Percentiles rank a stretch among this genome's conserved stretches.
phyloP scores from a whole-genome alignment of 2,329 filamentous ascomycete genomes.

The Fusarium penzigii region DNA sequence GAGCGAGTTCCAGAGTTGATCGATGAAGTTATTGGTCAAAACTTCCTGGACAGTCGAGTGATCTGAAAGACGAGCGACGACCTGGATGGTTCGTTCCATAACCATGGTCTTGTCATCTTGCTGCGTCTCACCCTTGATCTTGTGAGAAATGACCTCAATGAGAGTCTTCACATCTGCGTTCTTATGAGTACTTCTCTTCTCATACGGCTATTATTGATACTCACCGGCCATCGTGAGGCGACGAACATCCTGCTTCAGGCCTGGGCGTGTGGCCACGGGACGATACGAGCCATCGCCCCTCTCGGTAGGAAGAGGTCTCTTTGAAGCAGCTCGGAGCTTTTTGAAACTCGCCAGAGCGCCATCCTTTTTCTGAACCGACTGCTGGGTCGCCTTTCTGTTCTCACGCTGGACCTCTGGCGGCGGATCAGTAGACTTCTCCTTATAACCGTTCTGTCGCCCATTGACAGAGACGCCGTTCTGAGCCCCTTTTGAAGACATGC shows the following conservation, averaged over 20 bases:
- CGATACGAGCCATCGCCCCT: constrained; percentile 64
- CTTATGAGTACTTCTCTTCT: constrained; percentile 19
- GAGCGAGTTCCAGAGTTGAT: constrained; percentile 69
- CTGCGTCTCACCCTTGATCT: constrained; percentile 62
- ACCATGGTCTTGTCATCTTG: constrained; percentile 76
- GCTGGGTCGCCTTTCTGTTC: constrained; percentile 2
- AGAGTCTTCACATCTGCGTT: constrained; percentile 62
- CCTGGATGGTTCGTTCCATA: constrained; percentile 72
- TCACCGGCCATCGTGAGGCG: constrained; percentile 24
- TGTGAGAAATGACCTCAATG: constrained; percentile 58
- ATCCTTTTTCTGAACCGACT: constrained; percentile 22
- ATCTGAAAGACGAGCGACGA: constrained; percentile 65
- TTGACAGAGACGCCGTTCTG: constrained; percentile 28
- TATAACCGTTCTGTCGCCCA: constrained; percentile 15
- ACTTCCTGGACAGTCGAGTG: constrained; percentile 61
- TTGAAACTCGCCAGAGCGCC: constrained; percentile 30
- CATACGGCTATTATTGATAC: not conserved
- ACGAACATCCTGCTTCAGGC: constrained; percentile 23
- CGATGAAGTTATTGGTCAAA: constrained; percentile 68
- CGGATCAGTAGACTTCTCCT: constrained; percentile 11
- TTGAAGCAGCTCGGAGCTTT: constrained; percentile 47
- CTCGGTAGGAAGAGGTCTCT: constrained; percentile 63
- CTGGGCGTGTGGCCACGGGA: constrained; percentile 45
- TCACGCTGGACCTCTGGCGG: not conserved
- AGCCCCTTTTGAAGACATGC: constrained; percentile 23